A percentile compares a stretch with the other conserved stretches of the same genome.
Evolutionary conservation across 805 yeast species (phyloP).

Genomic region (Saccharomycopsis sp.): DNA sequence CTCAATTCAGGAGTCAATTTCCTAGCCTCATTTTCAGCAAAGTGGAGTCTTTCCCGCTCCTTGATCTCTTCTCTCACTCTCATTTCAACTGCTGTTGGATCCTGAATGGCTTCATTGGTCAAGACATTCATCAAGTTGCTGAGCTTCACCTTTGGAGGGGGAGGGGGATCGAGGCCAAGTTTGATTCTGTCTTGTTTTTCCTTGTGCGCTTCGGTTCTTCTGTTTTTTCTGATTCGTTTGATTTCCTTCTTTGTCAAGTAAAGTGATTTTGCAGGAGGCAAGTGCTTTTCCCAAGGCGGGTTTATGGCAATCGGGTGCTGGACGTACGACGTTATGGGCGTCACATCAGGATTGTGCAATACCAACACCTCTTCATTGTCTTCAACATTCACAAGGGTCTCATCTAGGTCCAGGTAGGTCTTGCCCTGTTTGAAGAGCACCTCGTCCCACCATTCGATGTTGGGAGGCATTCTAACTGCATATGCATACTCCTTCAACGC

Average conservation of each 20-base stretch:
- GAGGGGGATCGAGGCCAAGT: constrained; percentile 78
- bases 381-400: constrained; percentile 28
- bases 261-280: constrained; percentile 36
- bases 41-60: constrained; percentile 51
- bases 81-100: constrained; percentile 81
- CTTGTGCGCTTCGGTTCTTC: constrained; percentile 51
- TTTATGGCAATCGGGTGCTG: constrained; percentile 72
- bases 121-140: constrained; percentile 79
- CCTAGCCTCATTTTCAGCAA: constrained; percentile 50
- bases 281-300: constrained; percentile 47
- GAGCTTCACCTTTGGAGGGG: constrained; percentile 79
- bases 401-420: constrained; percentile 31
- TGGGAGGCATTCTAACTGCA: constrained; percentile 44
- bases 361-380: constrained; percentile 24
- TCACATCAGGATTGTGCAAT: constrained; percentile 30
- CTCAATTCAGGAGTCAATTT: constrained; percentile 50
- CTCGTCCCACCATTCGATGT: constrained; percentile 85
- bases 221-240: constrained; percentile 63
- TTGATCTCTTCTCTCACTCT: constrained; percentile 61
- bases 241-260: constrained; percentile 69
- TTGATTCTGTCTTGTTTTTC: constrained; percentile 71
- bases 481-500: constrained; percentile 49
- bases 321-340: constrained; percentile 57
- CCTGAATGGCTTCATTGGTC: constrained; percentile 76
- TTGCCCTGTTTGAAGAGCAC: constrained; percentile 37